These are phyloP conservation scores for Zasmidium angulare DNA, from an alignment of 2,329 filamentous ascomycete species.

Conservation along the genomic window DNA sequence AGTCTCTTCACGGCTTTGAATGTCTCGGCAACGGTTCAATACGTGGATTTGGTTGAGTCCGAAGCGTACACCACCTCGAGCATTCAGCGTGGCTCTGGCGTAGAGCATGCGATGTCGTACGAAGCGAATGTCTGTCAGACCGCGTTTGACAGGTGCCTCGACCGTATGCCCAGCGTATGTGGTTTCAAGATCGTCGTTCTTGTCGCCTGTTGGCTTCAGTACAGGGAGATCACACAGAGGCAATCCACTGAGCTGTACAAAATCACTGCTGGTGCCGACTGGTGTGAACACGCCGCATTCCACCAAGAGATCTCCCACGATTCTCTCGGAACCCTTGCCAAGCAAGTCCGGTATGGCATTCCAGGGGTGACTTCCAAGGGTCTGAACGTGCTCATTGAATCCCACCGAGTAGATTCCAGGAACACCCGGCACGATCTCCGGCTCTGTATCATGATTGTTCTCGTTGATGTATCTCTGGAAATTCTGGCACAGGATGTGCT, in stretches of 20 bases:
- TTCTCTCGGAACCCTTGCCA: constrained; percentile 70
- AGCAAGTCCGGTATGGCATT: constrained; percentile 70
- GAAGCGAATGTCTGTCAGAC: constrained; percentile 59
- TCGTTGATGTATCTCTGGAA: constrained; percentile 57
- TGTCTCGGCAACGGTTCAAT: constrained; percentile 66
- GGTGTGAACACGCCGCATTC: constrained; percentile 74
- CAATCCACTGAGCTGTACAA: constrained; percentile 76
- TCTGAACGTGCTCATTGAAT: constrained; percentile 68
- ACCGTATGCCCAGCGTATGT: not conserved
- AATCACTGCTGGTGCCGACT: constrained; percentile 62
- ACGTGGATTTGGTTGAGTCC: constrained; percentile 83
- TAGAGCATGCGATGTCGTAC: constrained; percentile 85
- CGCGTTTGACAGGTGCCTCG: constrained; percentile 1
- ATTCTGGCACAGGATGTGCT: constrained; percentile 81
- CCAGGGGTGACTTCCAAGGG: constrained; percentile 72
- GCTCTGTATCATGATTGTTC: constrained; percentile 30
- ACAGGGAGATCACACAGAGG: constrained; percentile 51
- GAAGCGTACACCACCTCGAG: constrained; percentile 65
- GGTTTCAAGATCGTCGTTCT: too few relatives aligned
- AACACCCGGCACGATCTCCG: constrained; percentile 50
- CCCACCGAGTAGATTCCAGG: constrained; percentile 65
- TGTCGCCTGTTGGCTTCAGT: not conserved
- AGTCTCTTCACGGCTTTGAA: constrained; percentile 54
- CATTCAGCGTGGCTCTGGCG: constrained; percentile 69
- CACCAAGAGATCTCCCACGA: constrained; percentile 75